These are phyloP conservation scores for Picochlorum sp. DNA, from an alignment of 139 green algal species.

Conservation along the genomic window DNA sequence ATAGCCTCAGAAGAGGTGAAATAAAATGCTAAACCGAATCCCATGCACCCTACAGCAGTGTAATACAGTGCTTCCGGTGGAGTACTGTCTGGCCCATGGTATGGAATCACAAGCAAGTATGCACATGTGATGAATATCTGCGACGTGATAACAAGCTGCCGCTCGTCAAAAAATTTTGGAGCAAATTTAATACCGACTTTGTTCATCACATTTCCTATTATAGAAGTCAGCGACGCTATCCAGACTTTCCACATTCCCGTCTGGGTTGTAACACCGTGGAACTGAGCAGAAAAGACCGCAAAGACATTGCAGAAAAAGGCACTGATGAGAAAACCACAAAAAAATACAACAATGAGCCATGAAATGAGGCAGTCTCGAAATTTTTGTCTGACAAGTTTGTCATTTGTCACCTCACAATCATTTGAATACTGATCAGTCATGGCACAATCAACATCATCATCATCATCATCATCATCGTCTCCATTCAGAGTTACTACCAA, in stretches of 20 bases:
- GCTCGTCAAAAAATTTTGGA: slow-evolving; percentile 8
- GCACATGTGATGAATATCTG: not conserved
- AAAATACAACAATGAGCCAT: slow-evolving; percentile 11
- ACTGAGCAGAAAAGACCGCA: slow-evolving; percentile 28
- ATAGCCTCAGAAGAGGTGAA: slow-evolving; percentile 18
- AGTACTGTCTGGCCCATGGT: not conserved
- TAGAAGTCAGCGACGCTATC: slow-evolving; percentile 2
- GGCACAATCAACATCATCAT: not conserved
- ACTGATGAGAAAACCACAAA: not conserved
- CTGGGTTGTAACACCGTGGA: slow-evolving; percentile 11
- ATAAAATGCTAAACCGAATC: not conserved
- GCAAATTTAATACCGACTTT: slow-evolving; percentile 1
- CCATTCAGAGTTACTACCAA: not conserved
- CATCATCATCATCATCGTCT: not conserved
- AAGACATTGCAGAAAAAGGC: slow-evolving; percentile 20
- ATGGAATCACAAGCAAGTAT: slow-evolving; percentile 25
- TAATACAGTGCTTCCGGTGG: not conserved
- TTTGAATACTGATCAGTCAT: not conserved
- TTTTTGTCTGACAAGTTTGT: not conserved
- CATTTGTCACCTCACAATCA: not conserved
- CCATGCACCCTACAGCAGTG: not conserved
- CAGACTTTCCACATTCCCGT: slow-evolving; percentile 9
- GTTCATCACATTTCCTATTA: not conserved
- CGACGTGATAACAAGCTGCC: slow-evolving; percentile 2
- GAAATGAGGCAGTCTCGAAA: not conserved